A percentile compares a stretch with the other conserved stretches of the same genome.
phyloP scores from a whole-genome alignment of 768 basidiomycete genomes.

The Dacryopinax primogenitus region DNA sequence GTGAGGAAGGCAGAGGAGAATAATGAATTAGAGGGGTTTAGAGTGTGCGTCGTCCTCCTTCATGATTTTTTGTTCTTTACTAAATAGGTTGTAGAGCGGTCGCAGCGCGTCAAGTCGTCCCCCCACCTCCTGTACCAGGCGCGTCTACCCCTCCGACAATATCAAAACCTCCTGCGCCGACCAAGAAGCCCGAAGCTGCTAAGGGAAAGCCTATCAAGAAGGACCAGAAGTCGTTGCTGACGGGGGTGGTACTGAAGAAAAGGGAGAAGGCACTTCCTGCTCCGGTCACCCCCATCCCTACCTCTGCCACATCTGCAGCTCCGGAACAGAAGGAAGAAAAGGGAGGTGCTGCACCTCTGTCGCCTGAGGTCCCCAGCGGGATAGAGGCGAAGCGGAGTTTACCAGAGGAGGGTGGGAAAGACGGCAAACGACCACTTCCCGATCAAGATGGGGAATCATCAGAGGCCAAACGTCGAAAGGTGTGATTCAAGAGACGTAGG shows the following conservation, averaged over 20 bases:
- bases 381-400: neutral
- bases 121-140: conserved; percentile 19
- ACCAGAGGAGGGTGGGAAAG: neutral
- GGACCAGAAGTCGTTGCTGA: neutral
- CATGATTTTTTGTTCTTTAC: neutral
- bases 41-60: conserved; percentile 40
- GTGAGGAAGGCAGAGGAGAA: conserved; percentile 61
- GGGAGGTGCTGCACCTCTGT: neutral
- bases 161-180: conserved; percentile 24
- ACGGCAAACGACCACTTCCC: neutral
- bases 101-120: conserved; percentile 49
- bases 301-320: neutral
- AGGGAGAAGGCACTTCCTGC: conserved; percentile 41
- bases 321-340: neutral
- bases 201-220: neutral
- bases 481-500: too few species aligned
- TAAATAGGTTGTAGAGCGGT: conserved; percentile 38
- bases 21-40: conserved; percentile 64
- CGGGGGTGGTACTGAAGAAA: conserved; percentile 38
- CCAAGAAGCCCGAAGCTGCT: conserved; percentile 18
- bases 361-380: neutral
- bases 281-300: too few species aligned
- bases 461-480: neutral
- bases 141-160: conserved; percentile 24
- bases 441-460: neutral